phyloP scores from a whole-genome alignment of 139 green algal species.

The Chlamydomonas incerta region DNA sequence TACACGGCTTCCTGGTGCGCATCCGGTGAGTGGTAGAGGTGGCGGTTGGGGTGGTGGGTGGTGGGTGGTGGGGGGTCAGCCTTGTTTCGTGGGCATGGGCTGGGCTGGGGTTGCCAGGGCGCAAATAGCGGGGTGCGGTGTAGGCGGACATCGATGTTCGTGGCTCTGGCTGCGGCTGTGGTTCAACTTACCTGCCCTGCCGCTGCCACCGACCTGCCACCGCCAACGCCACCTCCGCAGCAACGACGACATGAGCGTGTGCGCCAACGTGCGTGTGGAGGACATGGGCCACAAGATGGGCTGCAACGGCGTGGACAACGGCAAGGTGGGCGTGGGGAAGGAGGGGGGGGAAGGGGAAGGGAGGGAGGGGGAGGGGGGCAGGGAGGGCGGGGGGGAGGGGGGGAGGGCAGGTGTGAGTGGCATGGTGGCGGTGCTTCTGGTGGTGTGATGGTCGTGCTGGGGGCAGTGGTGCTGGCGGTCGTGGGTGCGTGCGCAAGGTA shows the following conservation, averaged over 20 bases:
- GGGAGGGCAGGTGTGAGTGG: no score
- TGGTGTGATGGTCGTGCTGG: no score
- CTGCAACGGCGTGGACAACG: constrained; percentile 93
- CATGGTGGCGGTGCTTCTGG: no score
- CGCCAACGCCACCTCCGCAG: constrained; percentile 2
- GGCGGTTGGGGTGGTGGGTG: neutral
- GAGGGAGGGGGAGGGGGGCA: neutral
- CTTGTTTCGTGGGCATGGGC: no score
- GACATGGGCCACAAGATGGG: constrained; percentile 95
- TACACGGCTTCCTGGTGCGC: constrained; percentile 92
- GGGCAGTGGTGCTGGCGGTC: no score
- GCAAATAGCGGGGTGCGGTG: no score
- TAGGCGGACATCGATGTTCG: no score
- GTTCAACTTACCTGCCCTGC: neutral
- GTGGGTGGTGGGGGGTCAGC: neutral
- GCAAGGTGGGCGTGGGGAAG: constrained; percentile 83
- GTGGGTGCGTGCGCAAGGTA: no score
- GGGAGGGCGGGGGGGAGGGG: no score
- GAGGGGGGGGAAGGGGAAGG: neutral
- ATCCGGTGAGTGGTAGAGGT: constrained; percentile 68
- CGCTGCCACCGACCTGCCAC: neutral
- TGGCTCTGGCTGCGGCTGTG: neutral
- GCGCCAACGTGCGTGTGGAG: constrained; percentile 60
- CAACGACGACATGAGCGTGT: constrained; percentile 65
- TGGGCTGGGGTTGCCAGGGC: no score